Percentiles rank a stretch among this genome's conserved stretches.
Conservation (phyloP, 2,329 filamentous ascomycete species). For the Pseudogymnoascus sp. region DNA sequence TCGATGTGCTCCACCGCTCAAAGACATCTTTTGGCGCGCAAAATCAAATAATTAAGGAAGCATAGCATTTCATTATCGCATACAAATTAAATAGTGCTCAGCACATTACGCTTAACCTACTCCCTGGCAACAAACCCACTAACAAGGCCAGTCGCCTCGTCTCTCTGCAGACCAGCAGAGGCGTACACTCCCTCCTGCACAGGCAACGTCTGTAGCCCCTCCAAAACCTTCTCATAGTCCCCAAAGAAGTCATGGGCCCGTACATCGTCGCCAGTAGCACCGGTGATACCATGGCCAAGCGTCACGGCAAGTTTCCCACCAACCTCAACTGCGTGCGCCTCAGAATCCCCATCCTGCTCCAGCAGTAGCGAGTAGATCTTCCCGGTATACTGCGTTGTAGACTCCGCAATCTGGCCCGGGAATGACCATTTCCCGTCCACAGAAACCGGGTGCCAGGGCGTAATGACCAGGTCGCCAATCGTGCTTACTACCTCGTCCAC, state of each 20-base stretch:
- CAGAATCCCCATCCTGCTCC: conserved; percentile 35
- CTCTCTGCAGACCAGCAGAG: background rate
- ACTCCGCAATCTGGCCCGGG: conserved; percentile 33
- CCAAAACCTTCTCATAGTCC: conserved; percentile 31
- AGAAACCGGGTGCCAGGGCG: conserved; percentile 52
- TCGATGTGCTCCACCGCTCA: no score
- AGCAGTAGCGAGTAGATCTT: conserved; percentile 51
- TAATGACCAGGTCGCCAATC: conserved; percentile 40
- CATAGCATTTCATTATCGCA: no score
- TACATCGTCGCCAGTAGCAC: conserved; percentile 28
- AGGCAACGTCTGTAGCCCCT: background rate
- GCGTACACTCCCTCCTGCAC: background rate
- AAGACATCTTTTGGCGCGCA: no score
- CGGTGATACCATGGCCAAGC: conserved; percentile 39
- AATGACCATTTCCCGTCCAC: conserved; percentile 38
- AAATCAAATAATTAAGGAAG: no score
- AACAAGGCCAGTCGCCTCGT: background rate
- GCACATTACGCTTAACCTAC: background rate
- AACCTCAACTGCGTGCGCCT: conserved; percentile 40
- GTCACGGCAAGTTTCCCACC: conserved; percentile 39
- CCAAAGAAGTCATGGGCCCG: conserved; percentile 50
- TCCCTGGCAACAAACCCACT: background rate
- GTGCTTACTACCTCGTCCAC: conserved; percentile 35
- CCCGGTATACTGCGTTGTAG: conserved; percentile 39
- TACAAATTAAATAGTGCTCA: background rate